These are phyloP conservation scores for Volvariella volvacea DNA, from an alignment of 1,284 basidiomycete genomes.

Conservation along the genomic window DNA sequence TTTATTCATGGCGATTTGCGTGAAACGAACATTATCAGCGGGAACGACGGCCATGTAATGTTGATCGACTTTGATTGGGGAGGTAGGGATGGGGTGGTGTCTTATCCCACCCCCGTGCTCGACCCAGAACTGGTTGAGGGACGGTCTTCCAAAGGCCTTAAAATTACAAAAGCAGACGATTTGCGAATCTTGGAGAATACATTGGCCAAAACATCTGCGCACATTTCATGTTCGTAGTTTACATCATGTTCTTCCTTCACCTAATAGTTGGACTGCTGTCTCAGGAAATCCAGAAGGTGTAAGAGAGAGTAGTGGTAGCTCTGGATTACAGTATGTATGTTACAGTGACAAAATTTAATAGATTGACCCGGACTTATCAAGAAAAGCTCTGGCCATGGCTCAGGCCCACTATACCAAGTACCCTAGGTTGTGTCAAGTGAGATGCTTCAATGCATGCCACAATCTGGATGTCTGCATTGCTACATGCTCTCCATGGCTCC, in stretches of 20 bases:
- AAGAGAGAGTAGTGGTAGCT: no score
- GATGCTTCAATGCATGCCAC: no score
- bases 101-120: slow-evolving; percentile 13
- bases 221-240: not conserved
- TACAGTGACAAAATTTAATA: no score
- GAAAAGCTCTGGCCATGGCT: no score
- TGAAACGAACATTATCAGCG: slow-evolving; percentile 14
- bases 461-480: no score
- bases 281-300: not conserved
- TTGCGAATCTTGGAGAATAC: slow-evolving; percentile 7
- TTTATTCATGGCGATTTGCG: slow-evolving; percentile 16
- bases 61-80: slow-evolving; percentile 18
- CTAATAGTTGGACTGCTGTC: slow-evolving; percentile 2
- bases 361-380: no score
- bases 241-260: not conserved
- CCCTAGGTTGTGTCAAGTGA: no score
- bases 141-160: slow-evolving; percentile 10
- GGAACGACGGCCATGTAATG: slow-evolving; percentile 8
- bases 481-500: no score
- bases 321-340: no score
- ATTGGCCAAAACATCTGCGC: slow-evolving; percentile 1
- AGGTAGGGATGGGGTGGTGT: slow-evolving; percentile 13
- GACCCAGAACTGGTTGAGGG: slow-evolving; percentile 12
- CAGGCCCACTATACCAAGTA: no score
- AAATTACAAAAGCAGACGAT: slow-evolving; percentile 13